These are phyloP conservation scores for Backusella sp. DNA, from an alignment of 192 early-diverging fungal species.

Conservation along the genomic window DNA sequence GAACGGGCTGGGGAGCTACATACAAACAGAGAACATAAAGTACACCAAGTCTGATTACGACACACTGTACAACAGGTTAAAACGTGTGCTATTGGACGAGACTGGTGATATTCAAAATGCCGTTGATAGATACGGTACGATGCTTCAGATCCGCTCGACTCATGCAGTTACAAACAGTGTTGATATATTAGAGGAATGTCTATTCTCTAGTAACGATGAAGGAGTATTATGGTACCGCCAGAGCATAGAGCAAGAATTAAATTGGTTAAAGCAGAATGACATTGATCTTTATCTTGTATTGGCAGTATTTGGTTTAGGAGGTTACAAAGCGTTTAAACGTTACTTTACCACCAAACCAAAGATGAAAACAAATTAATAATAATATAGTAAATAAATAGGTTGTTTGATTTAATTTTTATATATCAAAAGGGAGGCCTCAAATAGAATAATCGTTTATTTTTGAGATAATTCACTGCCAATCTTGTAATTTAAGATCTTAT, in stretches of 20 bases:
- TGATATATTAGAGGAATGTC: slow-evolving; percentile 25
- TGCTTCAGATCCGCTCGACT: slow-evolving; percentile 12
- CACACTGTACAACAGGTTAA: background rate
- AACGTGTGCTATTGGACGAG: background rate
- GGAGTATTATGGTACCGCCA: background rate
- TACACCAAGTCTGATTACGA: background rate
- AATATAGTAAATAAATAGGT: background rate
- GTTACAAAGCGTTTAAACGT: background rate
- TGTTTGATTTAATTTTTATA: background rate
- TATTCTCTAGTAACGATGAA: slow-evolving; percentile 11
- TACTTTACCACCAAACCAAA: background rate
- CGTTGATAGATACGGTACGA: background rate
- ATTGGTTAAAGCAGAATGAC: background rate
- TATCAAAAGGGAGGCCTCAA: background rate
- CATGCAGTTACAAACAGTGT: slow-evolving; percentile 1
- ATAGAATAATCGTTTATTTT: slow-evolving; percentile 18
- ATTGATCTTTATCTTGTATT: background rate
- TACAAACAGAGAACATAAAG: background rate
- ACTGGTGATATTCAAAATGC: background rate
- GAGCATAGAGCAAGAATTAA: background rate
- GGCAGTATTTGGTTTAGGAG: background rate
- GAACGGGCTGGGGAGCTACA: background rate
- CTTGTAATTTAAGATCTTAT: slow-evolving; percentile 73
- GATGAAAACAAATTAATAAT: background rate
- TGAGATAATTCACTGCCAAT: slow-evolving; percentile 39